Conservation (phyloP, 495 filamentous ascomycete species). For the Lentithecium fluviatile region DNA sequence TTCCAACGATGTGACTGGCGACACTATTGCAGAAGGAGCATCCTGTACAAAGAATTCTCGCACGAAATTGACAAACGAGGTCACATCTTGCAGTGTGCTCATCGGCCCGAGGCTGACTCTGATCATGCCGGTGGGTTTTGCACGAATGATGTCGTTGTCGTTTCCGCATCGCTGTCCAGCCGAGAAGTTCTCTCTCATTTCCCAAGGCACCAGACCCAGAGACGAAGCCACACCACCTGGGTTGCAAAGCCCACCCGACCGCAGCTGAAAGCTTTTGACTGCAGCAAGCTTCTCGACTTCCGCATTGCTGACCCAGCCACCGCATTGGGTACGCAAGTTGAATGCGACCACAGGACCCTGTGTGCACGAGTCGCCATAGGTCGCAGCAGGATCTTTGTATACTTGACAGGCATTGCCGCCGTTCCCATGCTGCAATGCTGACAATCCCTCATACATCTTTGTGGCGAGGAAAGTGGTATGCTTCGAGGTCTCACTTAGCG, state of each 20-base stretch:
- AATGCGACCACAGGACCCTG: conserved; percentile 85
- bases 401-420: conserved; percentile 62
- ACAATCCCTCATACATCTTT: conserved; percentile 58
- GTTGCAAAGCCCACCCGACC: conserved; percentile 87
- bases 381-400: conserved; percentile 51
- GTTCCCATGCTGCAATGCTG: conserved; percentile 64
- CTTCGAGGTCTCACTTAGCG: conserved; percentile 67
- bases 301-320: conserved; percentile 72
- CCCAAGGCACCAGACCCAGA: conserved; percentile 68
- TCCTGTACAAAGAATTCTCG: conserved; percentile 68
- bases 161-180: conserved; percentile 66
- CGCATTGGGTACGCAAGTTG: conserved; percentile 67
- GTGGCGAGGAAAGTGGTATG: conserved; percentile 69
- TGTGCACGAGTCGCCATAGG: conserved; percentile 45
- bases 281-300: conserved; percentile 83
- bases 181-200: conserved; percentile 78
- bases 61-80: conserved; percentile 67
- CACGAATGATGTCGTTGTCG: conserved; percentile 75
- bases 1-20: conserved; percentile 20
- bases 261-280: conserved; percentile 73
- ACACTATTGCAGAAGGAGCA: conserved; percentile 10
- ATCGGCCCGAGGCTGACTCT: conserved; percentile 83
- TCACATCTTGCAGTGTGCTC: conserved; percentile 76
- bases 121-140: conserved; percentile 84
- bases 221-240: conserved; percentile 76